Evolutionary conservation across 257 asterid genomes (phyloP).

Genomic region (Penstemon newberryi): DNA sequence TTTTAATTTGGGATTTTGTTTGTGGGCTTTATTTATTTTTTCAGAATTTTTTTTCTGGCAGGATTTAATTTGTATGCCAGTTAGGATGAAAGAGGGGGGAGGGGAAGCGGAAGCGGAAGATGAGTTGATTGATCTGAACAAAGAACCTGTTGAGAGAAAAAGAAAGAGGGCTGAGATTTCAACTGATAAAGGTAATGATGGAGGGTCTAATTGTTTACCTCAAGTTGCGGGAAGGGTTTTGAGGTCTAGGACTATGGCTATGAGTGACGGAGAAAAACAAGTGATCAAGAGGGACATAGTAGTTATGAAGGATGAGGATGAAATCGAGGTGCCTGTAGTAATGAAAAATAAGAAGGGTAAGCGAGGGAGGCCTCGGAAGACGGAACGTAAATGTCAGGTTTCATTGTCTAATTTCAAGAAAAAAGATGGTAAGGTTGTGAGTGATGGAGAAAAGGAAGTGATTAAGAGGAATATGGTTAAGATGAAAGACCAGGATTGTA

Average conservation of each 20-base stretch:
- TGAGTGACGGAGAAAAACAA: conserved; percentile 46
- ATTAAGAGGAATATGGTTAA: background rate
- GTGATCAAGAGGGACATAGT: conserved; percentile 40
- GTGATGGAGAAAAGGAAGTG: background rate
- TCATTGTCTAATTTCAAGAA: background rate
- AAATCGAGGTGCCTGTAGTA: background rate
- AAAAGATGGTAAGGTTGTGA: background rate
- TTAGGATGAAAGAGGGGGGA: conserved; percentile 20
- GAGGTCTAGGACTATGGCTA: conserved; percentile 68
- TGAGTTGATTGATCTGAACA: conserved; percentile 56
- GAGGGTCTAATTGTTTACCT: conserved; percentile 36
- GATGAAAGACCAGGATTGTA: conserved; percentile 25
- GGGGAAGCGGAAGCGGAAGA: conserved; percentile 37
- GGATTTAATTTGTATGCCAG: conserved; percentile 26
- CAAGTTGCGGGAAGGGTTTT: conserved; percentile 55
- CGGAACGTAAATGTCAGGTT: conserved; percentile 24
- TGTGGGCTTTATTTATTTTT: background rate
- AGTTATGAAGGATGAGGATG: conserved; percentile 30
- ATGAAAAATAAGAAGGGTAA: conserved; percentile 13
- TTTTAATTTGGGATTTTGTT: conserved; percentile 21
- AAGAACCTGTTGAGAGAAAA: conserved; percentile 48
- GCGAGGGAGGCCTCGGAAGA: conserved; percentile 29
- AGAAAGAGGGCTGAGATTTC: conserved; percentile 42
- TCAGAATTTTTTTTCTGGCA: conserved; percentile 19
- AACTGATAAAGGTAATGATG: conserved; percentile 29